Conservation (phyloP, 495 filamentous ascomycete species). For the Trichoderma orchidacearum region DNA sequence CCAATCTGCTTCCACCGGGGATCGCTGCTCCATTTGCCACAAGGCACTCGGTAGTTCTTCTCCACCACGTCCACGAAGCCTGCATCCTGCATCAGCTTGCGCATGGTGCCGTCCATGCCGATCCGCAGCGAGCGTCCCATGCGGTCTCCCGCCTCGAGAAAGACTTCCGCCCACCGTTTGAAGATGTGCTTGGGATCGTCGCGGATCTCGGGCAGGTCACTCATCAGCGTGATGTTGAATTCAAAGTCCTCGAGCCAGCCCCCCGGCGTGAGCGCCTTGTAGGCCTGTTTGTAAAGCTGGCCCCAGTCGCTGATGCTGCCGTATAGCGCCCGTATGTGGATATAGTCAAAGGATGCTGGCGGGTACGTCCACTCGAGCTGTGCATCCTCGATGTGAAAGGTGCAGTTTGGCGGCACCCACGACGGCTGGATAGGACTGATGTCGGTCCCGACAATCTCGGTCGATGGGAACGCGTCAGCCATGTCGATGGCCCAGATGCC, state of each 20-base stretch:
- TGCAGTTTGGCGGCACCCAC: conserved; percentile 28
- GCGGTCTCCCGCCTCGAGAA: conserved; percentile 15
- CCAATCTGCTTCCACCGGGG: conserved; percentile 34
- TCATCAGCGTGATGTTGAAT: conserved; percentile 15
- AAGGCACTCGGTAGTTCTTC: conserved; percentile 14
- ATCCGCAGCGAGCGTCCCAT: conserved; percentile 7
- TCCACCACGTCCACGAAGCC: conserved; percentile 20
- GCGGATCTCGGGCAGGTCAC: conserved; percentile 19
- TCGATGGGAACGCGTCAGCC: conserved; percentile 28
- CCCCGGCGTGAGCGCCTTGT: conserved; percentile 14
- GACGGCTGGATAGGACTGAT: conserved; percentile 15
- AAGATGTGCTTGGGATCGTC: conserved; percentile 21
- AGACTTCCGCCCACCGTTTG: conserved; percentile 18
- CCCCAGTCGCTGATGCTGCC: conserved; percentile 45
- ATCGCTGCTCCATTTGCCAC: conserved; percentile 33
- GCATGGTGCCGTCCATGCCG: conserved; percentile 1
- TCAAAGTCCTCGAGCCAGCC: conserved; percentile 27
- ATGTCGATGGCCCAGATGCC: conserved; percentile 9
- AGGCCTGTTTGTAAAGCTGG: conserved; percentile 17
- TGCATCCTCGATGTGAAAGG: conserved; percentile 41
- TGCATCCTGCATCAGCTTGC: conserved; percentile 11
- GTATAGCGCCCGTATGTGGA: conserved; percentile 45
- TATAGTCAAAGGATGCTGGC: conserved; percentile 37
- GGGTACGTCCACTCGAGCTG: conserved; percentile 34
- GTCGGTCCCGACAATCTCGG: conserved; percentile 43